These are phyloP conservation scores for Phytophthora pinifolia DNA, from an alignment of 352 stramenopile species.

Conservation along the genomic window DNA sequence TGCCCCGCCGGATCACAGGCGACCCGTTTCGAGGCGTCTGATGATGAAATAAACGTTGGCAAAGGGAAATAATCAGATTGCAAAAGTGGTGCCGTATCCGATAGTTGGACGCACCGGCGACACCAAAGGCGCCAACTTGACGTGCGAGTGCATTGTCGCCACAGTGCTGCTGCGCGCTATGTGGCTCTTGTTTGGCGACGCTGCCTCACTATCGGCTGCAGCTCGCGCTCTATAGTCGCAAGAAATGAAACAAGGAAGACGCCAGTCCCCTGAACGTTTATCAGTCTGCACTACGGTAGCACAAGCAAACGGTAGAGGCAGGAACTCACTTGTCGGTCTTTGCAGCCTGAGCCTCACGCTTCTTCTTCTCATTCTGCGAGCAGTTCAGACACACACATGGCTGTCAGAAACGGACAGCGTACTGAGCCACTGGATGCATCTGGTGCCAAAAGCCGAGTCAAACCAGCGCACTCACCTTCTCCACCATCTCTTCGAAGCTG, in stretches of 20 bases:
- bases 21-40: constrained; percentile 5
- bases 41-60: no score
- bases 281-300: constrained; percentile 23
- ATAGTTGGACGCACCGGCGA: constrained; percentile 12
- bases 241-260: constrained; percentile 25
- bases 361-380: constrained; percentile 45
- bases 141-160: constrained; percentile 1
- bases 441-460: constrained; percentile 7
- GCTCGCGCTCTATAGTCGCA: constrained; percentile 22
- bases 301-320: neutral
- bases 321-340: constrained; percentile 30
- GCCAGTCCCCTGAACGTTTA: constrained; percentile 15
- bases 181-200: constrained; percentile 14
- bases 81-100: neutral
- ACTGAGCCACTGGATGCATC: constrained; percentile 3
- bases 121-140: constrained; percentile 13
- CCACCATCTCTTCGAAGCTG: constrained; percentile 85
- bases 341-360: constrained; percentile 25
- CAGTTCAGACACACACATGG: constrained; percentile 13
- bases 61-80: constrained; percentile 4
- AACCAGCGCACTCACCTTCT: constrained; percentile 43
- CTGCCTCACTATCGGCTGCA: constrained; percentile 1
- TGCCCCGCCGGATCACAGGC: constrained; percentile 7
- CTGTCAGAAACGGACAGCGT: constrained; percentile 3
- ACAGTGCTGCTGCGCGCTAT: constrained; percentile 17